Conservation (phyloP, 2,329 filamentous ascomycete species). For the Nemania bipapillata region DNA sequence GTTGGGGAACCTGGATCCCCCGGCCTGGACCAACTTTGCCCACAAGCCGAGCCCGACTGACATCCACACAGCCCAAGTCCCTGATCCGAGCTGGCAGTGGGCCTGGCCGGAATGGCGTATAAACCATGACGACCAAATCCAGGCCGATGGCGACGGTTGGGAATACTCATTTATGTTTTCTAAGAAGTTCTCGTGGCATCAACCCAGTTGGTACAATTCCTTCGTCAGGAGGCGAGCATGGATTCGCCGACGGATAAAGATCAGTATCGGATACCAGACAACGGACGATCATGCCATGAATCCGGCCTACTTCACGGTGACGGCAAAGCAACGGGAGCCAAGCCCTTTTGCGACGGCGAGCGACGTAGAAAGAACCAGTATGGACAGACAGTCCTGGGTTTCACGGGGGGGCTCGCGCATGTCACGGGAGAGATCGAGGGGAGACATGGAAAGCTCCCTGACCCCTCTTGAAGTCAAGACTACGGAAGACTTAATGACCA, state of each 20-base stretch:
- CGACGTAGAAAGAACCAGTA: constrained; percentile 50
- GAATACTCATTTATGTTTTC: constrained; percentile 92
- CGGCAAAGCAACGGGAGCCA: constrained; percentile 57
- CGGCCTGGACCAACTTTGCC: constrained; percentile 82
- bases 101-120: constrained; percentile 73
- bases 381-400: constrained; percentile 48
- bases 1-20: constrained; percentile 84
- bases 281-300: constrained; percentile 74
- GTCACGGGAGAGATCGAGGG: constrained; percentile 53
- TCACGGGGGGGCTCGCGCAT: constrained; percentile 49
- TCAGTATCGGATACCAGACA: constrained; percentile 58
- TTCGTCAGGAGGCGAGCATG: constrained; percentile 92
- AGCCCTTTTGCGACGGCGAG: constrained; percentile 56
- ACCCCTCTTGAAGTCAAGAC: constrained; percentile 66
- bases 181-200: constrained; percentile 83
- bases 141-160: constrained; percentile 86
- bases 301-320: constrained; percentile 82
- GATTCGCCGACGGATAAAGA: constrained; percentile 82
- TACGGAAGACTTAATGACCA: constrained; percentile 74
- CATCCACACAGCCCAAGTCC: constrained; percentile 88
- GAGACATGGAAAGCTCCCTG: constrained; percentile 47
- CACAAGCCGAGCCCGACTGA: constrained; percentile 70
- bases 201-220: constrained; percentile 90
- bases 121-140: constrained; percentile 76
- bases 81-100: constrained; percentile 97